phyloP scores from a whole-genome alignment of 371 early-diverging fungal species.

The Amoeboaphelidium protococcarum region DNA sequence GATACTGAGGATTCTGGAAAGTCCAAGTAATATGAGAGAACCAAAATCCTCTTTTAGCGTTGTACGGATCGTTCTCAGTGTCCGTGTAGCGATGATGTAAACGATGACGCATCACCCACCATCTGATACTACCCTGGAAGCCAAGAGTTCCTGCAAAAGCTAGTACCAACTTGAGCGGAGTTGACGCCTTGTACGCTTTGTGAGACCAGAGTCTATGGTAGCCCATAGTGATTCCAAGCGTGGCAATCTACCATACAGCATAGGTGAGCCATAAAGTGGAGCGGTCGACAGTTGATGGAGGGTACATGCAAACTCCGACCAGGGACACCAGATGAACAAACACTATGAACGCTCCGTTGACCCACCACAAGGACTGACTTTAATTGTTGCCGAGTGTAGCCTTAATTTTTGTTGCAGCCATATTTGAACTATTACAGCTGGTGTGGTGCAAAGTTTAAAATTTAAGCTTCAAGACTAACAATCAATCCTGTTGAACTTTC shows the following conservation, averaged over 20 bases:
- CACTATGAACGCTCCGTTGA: neutral
- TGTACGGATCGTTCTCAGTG: slow-evolving; percentile 68
- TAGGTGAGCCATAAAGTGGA: neutral
- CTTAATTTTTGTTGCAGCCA: too few species aligned
- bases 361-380: too few species aligned
- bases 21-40: slow-evolving; percentile 80
- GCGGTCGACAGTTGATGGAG: neutral
- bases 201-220: slow-evolving; percentile 63
- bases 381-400: too few species aligned
- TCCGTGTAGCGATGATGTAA: slow-evolving; percentile 83
- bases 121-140: slow-evolving; percentile 49
- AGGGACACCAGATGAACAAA: neutral
- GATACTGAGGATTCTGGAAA: slow-evolving; percentile 27
- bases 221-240: slow-evolving; percentile 14
- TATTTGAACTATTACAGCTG: too few species aligned
- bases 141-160: slow-evolving; percentile 39
- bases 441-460: too few species aligned
- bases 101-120: slow-evolving; percentile 66
- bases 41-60: slow-evolving; percentile 52
- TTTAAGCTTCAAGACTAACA: too few species aligned
- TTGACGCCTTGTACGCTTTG: slow-evolving; percentile 35
- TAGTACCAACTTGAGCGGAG: slow-evolving; percentile 24
- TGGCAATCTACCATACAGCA: neutral
- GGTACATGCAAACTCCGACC: neutral
- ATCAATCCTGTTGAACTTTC: too few species aligned